These are phyloP conservation scores for Basipetospora chlamydospora DNA, from an alignment of 2,329 filamentous ascomycete species.

Conservation along the genomic window DNA sequence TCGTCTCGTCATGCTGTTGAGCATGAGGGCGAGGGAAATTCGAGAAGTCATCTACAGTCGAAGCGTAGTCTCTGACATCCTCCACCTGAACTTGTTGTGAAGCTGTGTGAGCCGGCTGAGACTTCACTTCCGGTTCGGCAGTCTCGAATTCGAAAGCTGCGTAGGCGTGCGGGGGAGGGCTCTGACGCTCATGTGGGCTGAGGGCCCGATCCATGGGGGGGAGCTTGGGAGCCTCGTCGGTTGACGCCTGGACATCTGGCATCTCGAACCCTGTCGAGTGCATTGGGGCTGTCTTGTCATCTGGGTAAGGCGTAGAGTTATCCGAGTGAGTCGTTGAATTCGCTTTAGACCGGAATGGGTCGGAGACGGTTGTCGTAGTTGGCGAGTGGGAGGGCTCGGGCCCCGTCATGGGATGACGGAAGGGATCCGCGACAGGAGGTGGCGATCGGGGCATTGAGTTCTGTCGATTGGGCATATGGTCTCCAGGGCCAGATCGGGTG, in stretches of 20 bases:
- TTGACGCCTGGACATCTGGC: too few species aligned
- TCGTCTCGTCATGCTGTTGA: conserved; percentile 5
- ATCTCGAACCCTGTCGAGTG: conserved; percentile 13
- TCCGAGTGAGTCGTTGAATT: neutral
- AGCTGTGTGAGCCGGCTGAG: neutral
- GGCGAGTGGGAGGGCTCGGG: neutral
- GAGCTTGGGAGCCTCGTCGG: too few species aligned
- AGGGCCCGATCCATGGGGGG: conserved; percentile 9
- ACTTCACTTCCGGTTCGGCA: neutral
- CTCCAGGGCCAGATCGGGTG: conserved; percentile 18
- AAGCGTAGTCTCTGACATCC: neutral
- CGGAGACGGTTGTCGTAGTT: conserved; percentile 1
- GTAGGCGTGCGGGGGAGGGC: neutral
- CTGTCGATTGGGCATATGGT: conserved; percentile 24
- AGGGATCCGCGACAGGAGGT: conserved; percentile 7
- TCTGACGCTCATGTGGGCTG: neutral
- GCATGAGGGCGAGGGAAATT: neutral
- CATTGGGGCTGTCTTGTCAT: conserved; percentile 14
- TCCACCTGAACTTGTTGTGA: neutral
- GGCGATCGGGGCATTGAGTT: conserved; percentile 20
- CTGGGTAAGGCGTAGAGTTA: conserved; percentile 15
- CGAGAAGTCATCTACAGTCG: neutral
- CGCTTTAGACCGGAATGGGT: too few species aligned
- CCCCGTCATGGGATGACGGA: too few species aligned
- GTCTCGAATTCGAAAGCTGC: conserved; percentile 4